phyloP scores from a whole-genome alignment of 2,329 filamentous ascomycete species.

The Apiospora rasikravindrae region DNA sequence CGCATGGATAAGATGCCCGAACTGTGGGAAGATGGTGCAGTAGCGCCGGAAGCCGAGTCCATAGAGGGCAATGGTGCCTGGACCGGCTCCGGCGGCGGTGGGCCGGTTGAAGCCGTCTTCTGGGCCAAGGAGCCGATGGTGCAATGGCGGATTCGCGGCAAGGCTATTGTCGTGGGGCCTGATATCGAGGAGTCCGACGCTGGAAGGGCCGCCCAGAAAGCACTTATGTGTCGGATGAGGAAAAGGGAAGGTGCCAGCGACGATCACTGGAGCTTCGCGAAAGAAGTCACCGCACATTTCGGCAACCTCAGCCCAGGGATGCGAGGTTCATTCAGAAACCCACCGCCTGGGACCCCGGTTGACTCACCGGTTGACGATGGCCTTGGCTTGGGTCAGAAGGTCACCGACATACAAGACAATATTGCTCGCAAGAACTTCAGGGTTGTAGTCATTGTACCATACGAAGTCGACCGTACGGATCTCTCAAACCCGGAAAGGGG shows the following conservation, averaged over 20 bases:
- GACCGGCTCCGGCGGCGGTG: slow-evolving; percentile 64
- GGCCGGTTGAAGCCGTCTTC: slow-evolving; percentile 70
- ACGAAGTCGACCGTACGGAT: slow-evolving; percentile 77
- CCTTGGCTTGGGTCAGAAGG: slow-evolving; percentile 63
- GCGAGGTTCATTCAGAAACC: slow-evolving; percentile 73
- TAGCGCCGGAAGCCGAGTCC: slow-evolving; percentile 44
- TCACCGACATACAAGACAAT: slow-evolving; percentile 72
- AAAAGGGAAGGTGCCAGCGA: slow-evolving; percentile 45
- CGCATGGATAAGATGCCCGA: slow-evolving; percentile 85
- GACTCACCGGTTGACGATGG: slow-evolving; percentile 52
- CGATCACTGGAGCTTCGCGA: slow-evolving; percentile 74
- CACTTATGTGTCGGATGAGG: slow-evolving; percentile 69
- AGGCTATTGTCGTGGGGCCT: slow-evolving; percentile 74
- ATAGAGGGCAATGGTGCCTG: slow-evolving; percentile 42
- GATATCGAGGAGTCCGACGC: slow-evolving; percentile 61
- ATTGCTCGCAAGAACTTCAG: slow-evolving; percentile 78
- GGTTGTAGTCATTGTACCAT: slow-evolving; percentile 80
- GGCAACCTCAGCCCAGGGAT: slow-evolving; percentile 84
- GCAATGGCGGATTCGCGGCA: slow-evolving; percentile 86
- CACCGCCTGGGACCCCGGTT: slow-evolving; percentile 69
- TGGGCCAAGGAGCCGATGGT: slow-evolving; percentile 74
- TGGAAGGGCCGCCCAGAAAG: slow-evolving; percentile 62
- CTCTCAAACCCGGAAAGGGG: slow-evolving; percentile 68
- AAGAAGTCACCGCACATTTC: slow-evolving; percentile 85
- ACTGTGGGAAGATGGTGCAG: slow-evolving; percentile 54